phyloP scores from a whole-genome alignment of 2,329 filamentous ascomycete species.

The Penicillium paneum region DNA sequence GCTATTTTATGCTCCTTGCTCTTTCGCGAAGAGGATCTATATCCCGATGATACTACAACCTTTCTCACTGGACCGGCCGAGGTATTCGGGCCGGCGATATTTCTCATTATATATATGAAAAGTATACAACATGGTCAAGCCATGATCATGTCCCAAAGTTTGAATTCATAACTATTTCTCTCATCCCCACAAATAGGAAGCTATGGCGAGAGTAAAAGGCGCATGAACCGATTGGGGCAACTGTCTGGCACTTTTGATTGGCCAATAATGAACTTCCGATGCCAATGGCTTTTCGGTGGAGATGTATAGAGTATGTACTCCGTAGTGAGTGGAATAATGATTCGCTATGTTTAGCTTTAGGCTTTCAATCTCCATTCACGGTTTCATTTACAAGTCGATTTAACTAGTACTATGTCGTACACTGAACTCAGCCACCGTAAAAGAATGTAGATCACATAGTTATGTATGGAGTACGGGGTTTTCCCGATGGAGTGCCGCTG shows the following conservation, averaged over 20 bases:
- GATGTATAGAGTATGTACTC: background rate
- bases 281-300: background rate
- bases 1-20: background rate
- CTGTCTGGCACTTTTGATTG: constrained; percentile 7
- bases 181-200: background rate
- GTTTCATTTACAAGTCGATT: background rate
- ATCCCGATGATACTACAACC: background rate
- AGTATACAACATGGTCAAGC: too few relatives aligned
- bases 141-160: background rate
- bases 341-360: constrained; percentile 4
- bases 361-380: background rate
- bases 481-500: background rate
- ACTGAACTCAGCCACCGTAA: constrained; percentile 15
- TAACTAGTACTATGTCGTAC: too few relatives aligned
- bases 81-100: background rate
- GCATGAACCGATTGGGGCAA: background rate
- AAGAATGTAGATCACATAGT: background rate
- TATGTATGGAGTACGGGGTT: background rate
- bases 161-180: background rate
- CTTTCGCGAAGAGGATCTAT: background rate
- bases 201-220: background rate
- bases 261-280: background rate
- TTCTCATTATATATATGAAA: too few relatives aligned
- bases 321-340: background rate
- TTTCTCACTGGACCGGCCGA: background rate